Base-by-base conservation (phyloP, 768 basidiomycete genomes). In the Kwoniella bestiolae region DNA sequence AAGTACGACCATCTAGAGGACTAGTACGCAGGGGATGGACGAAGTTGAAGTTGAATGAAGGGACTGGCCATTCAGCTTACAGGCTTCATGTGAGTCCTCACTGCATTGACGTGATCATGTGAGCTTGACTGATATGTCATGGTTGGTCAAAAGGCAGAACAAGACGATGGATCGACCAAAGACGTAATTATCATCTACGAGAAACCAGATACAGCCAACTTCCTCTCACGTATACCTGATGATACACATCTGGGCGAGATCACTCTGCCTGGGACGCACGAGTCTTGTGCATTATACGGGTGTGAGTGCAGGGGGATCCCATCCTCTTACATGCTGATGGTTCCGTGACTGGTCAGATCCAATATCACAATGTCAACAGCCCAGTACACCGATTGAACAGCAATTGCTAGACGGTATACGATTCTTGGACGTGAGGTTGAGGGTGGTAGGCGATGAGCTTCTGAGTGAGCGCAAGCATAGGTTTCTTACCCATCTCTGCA, bases 291-390 rank as follows among this genome's bases (percentile, higher is more conserved):
- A 14, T 49, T 63, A 57, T 70, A 65, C 58, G 53, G 68, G 28
- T 65, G 67, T 67, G 46, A 58, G 62, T 69, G 8, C 61, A 9
- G 57, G 60, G 26, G 25, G 56, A 59, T 23, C 50, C 14, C 55
- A 86, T 84, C 6, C 34, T 31, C 32, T 3, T 38, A 21, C n/a
- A 29, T 38, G 18, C 45, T 34, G 34, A 32, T 25, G 44, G 31
- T 46, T 41, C 32, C 11, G 31, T 45, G 6, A 23, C 90, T 90
- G 14, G 91, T 90, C 53, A 79, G 75, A 60, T 59, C 79, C 79
- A 0, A 68, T 94, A 38, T 90, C 91, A 0, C 92, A 95, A 77
- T 97, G 94, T 75, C 93, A 96, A 78, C 85, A 86, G 35, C 82
- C 82, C 8, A 76, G 81, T 3, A 89, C 86, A 0, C 86, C 88